Conservation (phyloP, 805 yeast genomes). For the Candida hungchunana region DNA sequence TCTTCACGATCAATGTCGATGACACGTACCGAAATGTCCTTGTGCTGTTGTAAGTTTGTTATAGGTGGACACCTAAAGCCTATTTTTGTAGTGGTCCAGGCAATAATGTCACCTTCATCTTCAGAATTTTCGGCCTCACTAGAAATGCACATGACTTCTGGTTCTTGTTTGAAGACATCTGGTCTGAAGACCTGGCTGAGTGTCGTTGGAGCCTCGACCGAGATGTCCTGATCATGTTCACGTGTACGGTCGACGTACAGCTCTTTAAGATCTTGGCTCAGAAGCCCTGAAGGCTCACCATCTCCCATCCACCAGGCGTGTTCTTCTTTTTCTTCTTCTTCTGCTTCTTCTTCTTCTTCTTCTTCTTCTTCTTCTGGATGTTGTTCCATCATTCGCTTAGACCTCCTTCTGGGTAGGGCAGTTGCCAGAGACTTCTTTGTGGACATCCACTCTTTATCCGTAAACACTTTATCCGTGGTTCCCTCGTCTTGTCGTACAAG, state of each 20-base stretch:
- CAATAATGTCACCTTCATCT: too few species aligned
- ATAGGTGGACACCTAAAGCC: too few species aligned
- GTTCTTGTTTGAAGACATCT: too few species aligned
- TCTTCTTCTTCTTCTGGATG: background rate
- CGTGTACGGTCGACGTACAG: background rate
- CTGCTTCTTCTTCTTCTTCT: background rate
- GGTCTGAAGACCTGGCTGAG: background rate
- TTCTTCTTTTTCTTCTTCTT: background rate
- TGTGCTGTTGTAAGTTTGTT: too few species aligned
- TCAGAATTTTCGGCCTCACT: too few species aligned
- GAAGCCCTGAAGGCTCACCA: background rate
- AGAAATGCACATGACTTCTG: too few species aligned
- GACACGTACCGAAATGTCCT: too few species aligned
- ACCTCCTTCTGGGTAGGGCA: background rate
- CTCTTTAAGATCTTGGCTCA: background rate
- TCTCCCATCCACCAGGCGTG: background rate
- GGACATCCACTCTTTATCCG: background rate
- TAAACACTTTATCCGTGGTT: background rate
- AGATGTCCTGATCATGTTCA: background rate
- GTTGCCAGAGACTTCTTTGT: background rate
- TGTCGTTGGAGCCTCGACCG: background rate
- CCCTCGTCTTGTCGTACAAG: too few species aligned
- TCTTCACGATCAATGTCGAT: too few species aligned
- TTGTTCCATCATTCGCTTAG: background rate
- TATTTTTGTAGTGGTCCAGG: too few species aligned